Evolutionary conservation across 129 eudicot species (phyloP), one percentile per base, ranked within the genome.

Genomic region (Pulicaria dysenterica): DNA sequence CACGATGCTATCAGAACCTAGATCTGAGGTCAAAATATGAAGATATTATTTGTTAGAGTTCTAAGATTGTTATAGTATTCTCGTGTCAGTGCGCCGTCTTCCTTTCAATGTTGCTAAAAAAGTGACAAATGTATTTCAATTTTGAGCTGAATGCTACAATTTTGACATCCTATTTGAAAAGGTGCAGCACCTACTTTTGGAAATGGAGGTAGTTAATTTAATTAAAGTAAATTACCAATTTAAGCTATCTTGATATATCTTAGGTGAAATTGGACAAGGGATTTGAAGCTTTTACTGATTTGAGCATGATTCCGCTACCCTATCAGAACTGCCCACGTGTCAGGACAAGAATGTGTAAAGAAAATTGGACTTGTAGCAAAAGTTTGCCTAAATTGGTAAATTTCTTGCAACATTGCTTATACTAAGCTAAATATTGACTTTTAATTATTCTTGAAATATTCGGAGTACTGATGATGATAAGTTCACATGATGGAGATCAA

Each of bases 21-120:
- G 42, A 55, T 54, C 42, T 24, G 40, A 69, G 51, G 63, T 39
- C 17, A 38, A 50, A 69, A 15, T 44, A 58, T 58, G 67, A 19
- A 11, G 4, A 36, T 13, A 16, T 58, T 58, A 44, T 71, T 12
- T 71, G 36, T 43, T n/a, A 36, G 45, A 44, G n/a, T 72, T 7
- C 8, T 13, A 24, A 50, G 50, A 7, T 36, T 50, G 9, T 48
- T 49, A 5, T 67, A 0, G 24, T 24, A 24, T 24, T 24, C 31
- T 24, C 31, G 31, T 50, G 36, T 45, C 58, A 34, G 38, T 36
- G 6, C 45, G 37, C 43, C 46, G 48, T 36, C 5, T 19, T 43
- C 15, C 13, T 14, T 34, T 15, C 15, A 5, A 8, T 24, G 19
- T 40, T 57, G 37, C 5, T 9, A 1, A 39, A 39, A 69, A 11